Conservation (phyloP, 129 eudicot genomes). For the Centella asiatica region DNA sequence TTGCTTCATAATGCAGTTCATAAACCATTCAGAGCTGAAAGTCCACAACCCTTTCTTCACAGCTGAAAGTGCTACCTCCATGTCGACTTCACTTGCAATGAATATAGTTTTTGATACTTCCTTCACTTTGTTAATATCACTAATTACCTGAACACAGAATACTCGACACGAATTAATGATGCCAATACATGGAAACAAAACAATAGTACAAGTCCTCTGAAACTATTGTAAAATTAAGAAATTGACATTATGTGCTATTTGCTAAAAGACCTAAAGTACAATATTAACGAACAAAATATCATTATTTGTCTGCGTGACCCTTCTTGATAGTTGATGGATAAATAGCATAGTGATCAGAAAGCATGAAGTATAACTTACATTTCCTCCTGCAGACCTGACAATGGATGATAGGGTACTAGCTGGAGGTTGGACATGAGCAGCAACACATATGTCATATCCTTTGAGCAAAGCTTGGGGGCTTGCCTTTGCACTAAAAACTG, state of each 20-base stretch:
- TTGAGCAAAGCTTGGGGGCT: conserved; percentile 47
- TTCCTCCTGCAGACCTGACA: conserved; percentile 79
- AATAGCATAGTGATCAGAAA: not conserved
- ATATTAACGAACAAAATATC: no score
- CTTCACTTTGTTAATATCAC: conserved; percentile 25
- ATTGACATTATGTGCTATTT: not conserved
- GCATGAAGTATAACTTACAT: conserved; percentile 37
- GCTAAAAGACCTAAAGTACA: no score
- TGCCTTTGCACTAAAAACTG: conserved; percentile 55
- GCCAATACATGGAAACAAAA: not conserved
- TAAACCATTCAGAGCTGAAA: conserved; percentile 79
- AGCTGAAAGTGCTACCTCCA: conserved; percentile 73
- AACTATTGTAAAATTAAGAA: not conserved
- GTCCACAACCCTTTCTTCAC: conserved; percentile 62
- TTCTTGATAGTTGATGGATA: not conserved
- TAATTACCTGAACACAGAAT: conserved; percentile 67
- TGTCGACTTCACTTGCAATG: conserved; percentile 72
- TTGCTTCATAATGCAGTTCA: conserved; percentile 91
- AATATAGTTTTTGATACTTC: conserved; percentile 46
- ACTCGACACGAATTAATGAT: not conserved
- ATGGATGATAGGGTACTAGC: conserved; percentile 49
- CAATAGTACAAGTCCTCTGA: not conserved
- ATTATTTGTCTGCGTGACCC: not conserved
- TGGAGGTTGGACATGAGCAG: conserved; percentile 74
- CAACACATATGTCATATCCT: conserved; percentile 60